phyloP scores from a whole-genome alignment of 202 grass and related monocot genomes.

The Carex arenaria region DNA sequence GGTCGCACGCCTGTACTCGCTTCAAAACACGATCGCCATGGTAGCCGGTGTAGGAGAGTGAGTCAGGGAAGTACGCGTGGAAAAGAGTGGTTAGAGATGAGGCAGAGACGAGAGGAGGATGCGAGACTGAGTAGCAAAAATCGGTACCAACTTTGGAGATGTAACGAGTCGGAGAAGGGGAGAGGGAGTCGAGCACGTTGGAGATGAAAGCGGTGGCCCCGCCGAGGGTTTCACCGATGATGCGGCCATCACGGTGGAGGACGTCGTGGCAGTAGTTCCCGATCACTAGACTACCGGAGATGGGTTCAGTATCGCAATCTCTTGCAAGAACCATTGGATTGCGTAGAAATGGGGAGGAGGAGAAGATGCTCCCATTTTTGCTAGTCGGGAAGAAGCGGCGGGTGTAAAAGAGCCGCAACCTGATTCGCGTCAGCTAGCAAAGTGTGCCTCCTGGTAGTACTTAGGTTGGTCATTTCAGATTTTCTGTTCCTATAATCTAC shows the following conservation, averaged over 20 bases:
- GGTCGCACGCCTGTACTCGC: slow-evolving; percentile 59
- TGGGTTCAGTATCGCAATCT: not conserved
- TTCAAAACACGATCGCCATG: slow-evolving; percentile 62
- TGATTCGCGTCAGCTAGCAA: slow-evolving; percentile 12
- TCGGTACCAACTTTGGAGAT: slow-evolving; percentile 77
- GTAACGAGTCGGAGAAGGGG: slow-evolving; percentile 34
- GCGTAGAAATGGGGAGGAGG: not conserved
- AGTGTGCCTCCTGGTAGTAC: not conserved
- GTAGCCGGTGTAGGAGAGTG: slow-evolving; percentile 26
- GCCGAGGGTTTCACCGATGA: slow-evolving; percentile 69
- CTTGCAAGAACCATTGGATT: slow-evolving; percentile 3
- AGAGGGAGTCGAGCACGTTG: slow-evolving; percentile 68
- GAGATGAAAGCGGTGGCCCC: slow-evolving; percentile 83
- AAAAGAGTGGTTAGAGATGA: slow-evolving; percentile 65
- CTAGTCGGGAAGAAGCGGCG: not conserved
- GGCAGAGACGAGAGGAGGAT: slow-evolving; percentile 25
- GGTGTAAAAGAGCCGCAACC: not conserved
- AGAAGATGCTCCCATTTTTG: slow-evolving; percentile 20
- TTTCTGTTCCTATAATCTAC: slow-evolving; percentile 5
- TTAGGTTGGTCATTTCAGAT: not conserved
- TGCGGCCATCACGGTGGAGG: slow-evolving; percentile 48
- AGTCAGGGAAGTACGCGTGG: slow-evolving; percentile 67
- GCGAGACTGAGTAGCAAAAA: slow-evolving; percentile 56
- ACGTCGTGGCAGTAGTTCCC: slow-evolving; percentile 99
- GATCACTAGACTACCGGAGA: slow-evolving; percentile 45